Evolutionary conservation across 805 yeast genomes (phyloP).

Genomic region (Zygoascus tannicola): DNA sequence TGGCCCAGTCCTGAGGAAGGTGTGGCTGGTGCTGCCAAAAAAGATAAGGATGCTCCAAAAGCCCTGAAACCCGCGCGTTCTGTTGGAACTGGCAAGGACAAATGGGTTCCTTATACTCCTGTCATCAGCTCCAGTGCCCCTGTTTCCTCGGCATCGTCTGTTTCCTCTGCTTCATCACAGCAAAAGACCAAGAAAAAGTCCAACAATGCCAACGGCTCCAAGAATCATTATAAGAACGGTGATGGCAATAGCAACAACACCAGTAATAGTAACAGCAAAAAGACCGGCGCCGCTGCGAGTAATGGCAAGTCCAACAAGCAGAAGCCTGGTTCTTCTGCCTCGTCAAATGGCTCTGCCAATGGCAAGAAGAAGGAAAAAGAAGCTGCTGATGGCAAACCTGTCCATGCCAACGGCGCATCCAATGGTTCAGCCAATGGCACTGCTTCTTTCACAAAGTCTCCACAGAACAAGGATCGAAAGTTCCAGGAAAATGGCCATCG

Average conservation of each 20-base stretch:
- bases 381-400: slow-evolving; percentile 1
- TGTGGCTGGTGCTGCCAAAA: slow-evolving; percentile 12
- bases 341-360: neutral
- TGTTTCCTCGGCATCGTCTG: slow-evolving; percentile 4
- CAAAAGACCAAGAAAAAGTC: slow-evolving; percentile 9
- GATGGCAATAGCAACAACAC: slow-evolving; percentile 15
- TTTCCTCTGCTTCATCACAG: slow-evolving; percentile 3
- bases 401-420: no score
- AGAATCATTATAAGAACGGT: slow-evolving; percentile 17
- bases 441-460: neutral
- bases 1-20: slow-evolving; percentile 21
- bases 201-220: slow-evolving; percentile 11
- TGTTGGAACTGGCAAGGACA: slow-evolving; percentile 41
- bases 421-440: neutral
- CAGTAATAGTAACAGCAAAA: slow-evolving; percentile 6
- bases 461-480: slow-evolving; percentile 1
- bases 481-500: slow-evolving; percentile 3
- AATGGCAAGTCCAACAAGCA: slow-evolving; percentile 2
- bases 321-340: neutral
- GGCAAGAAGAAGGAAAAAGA: slow-evolving; percentile 7
- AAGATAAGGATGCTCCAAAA: slow-evolving; percentile 11
- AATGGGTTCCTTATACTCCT: slow-evolving; percentile 66
- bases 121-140: neutral
- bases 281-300: slow-evolving; percentile 2
- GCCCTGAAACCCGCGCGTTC: slow-evolving; percentile 5